Conservation (phyloP, 192 early-diverging fungal genomes). For the Linnemannia schmuckeri region DNA sequence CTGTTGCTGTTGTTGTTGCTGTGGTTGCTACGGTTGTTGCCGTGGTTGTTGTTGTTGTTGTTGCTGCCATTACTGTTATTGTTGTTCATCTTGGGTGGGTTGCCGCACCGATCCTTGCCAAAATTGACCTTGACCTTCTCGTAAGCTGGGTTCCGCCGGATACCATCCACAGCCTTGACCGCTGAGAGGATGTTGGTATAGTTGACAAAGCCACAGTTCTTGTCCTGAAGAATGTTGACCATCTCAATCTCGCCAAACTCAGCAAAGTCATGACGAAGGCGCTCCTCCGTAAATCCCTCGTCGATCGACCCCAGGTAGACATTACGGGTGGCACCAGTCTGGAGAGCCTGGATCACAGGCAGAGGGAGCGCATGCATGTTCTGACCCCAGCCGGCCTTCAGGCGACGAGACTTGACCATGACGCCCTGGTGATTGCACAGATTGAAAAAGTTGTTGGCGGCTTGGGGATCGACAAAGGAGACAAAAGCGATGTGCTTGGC, state of each 20-base stretch:
- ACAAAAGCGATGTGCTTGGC: slow-evolving; percentile 89
- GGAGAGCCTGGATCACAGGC: slow-evolving; percentile 68
- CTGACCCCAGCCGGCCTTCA: slow-evolving; percentile 90
- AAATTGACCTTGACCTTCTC: slow-evolving; percentile 73
- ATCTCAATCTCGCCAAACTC: slow-evolving; percentile 91
- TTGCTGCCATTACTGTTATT: not conserved
- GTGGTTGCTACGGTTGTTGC: slow-evolving; percentile 3
- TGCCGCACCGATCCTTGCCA: slow-evolving; percentile 93
- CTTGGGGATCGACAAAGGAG: slow-evolving; percentile 82
- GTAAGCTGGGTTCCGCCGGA: slow-evolving; percentile 73
- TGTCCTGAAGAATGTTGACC: slow-evolving; percentile 85
- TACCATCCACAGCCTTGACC: slow-evolving; percentile 82
- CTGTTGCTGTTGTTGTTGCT: not conserved
- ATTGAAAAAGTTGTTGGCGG: slow-evolving; percentile 75
- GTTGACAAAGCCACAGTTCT: slow-evolving; percentile 90
- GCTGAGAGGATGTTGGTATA: slow-evolving; percentile 83
- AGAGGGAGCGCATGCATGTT: slow-evolving; percentile 65
- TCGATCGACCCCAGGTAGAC: slow-evolving; percentile 85
- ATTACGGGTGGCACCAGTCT: slow-evolving; percentile 79
- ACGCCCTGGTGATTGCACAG: slow-evolving; percentile 71
- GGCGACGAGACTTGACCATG: slow-evolving; percentile 76
- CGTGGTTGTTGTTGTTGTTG: not conserved
- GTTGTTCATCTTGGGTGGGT: slow-evolving; percentile 68
- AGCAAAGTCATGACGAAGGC: slow-evolving; percentile 79
- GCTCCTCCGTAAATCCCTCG: slow-evolving; percentile 73